phyloP scores from a whole-genome alignment of 148 eudicot species.

The Heliosperma pusillum region DNA sequence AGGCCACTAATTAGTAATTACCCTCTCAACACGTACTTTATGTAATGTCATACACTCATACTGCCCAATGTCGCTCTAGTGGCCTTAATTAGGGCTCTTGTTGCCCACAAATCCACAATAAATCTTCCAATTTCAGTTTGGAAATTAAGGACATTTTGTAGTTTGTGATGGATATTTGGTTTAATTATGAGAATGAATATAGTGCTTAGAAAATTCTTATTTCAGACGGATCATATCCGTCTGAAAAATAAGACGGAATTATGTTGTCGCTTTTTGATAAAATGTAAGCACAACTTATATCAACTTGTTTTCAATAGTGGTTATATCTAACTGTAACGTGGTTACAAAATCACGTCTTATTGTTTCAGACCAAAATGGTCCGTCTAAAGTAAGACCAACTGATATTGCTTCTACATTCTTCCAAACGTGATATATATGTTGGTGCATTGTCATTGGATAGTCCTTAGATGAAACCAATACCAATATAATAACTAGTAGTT shows the following conservation, averaged over 20 bases:
- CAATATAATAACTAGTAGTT: not conserved
- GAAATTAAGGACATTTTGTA: not conserved
- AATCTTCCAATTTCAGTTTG: not conserved
- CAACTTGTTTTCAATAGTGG: no score
- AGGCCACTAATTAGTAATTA: not conserved
- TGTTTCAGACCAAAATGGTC: no score
- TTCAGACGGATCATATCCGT: no score
- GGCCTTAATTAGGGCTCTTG: not conserved
- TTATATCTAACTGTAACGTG: no score
- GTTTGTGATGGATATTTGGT: not conserved
- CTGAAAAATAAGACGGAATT: no score
- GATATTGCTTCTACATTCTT: not conserved
- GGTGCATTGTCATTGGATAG: not conserved
- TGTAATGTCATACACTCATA: not conserved
- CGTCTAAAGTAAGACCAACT: no score
- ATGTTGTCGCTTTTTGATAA: no score
- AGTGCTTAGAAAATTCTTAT: no score
- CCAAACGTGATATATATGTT: not conserved
- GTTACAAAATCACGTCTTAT: no score
- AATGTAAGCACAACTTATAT: no score
- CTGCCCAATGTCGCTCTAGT: not conserved
- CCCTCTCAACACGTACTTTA: not conserved
- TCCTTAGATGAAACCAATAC: not conserved
- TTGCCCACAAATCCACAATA: slow-evolving; percentile 17
- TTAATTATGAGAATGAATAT: not conserved